Conservation (phyloP, 495 filamentous ascomycete species). For the Penicillium nucicola region DNA sequence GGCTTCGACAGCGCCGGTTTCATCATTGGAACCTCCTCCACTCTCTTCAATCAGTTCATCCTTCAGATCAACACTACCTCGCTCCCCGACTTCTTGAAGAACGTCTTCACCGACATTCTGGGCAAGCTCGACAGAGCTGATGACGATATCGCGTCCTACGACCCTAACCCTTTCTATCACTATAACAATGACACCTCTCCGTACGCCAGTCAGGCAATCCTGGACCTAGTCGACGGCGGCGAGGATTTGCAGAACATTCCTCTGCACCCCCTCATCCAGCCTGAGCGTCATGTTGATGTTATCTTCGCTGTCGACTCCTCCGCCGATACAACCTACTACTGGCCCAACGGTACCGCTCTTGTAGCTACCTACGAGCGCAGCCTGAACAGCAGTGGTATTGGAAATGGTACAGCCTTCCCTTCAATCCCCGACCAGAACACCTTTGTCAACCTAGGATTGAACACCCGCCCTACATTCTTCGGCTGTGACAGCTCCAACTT, state of each 20-base stretch:
- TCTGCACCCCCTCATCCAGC: constrained; percentile 81
- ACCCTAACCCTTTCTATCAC: constrained; percentile 79
- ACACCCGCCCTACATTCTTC: constrained; percentile 87
- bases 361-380: constrained; percentile 81
- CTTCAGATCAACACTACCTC: constrained; percentile 52
- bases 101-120: constrained; percentile 56
- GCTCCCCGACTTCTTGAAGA: constrained; percentile 51
- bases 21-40: constrained; percentile 87
- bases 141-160: constrained; percentile 79
- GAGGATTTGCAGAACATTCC: constrained; percentile 87
- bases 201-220: constrained; percentile 46
- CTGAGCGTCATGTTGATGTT: constrained; percentile 73
- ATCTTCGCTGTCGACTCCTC: constrained; percentile 89
- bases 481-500: constrained; percentile 74
- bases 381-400: constrained; percentile 50
- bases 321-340: constrained; percentile 70
- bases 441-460: constrained; percentile 83
- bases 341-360: constrained; percentile 85
- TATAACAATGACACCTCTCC: constrained; percentile 65
- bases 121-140: constrained; percentile 48
- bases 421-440: constrained; percentile 77
- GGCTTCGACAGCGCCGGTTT: constrained; percentile 87
- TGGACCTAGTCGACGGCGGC: constrained; percentile 86
- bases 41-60: constrained; percentile 80
- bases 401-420: constrained; percentile 84